phyloP scores from a whole-genome alignment of 306 rosid species.

The Abrus pulchellus region DNA sequence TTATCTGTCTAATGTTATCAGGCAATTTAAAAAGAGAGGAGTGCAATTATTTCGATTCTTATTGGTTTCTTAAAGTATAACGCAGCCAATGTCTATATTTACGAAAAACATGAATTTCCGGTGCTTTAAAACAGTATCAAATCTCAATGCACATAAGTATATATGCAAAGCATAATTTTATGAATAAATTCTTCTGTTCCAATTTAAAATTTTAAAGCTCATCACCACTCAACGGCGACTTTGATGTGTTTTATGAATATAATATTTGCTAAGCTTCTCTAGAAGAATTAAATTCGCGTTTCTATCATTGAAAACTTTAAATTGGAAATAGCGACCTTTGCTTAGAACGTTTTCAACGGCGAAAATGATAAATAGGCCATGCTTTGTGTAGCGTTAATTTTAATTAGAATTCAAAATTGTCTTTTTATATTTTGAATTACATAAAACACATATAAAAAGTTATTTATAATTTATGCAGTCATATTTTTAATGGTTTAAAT shows the following conservation, averaged over 20 bases:
- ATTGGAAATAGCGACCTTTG: background rate
- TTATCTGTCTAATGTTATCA: too few relatives aligned
- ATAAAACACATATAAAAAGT: too few relatives aligned
- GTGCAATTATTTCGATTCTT: background rate
- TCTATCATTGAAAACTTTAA: background rate
- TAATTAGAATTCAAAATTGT: background rate
- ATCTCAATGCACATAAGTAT: background rate
- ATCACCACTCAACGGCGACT: conserved; percentile 25
- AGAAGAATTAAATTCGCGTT: background rate
- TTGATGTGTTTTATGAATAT: conserved; percentile 32
- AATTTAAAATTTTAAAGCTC: conserved; percentile 6
- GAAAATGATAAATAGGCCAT: too few relatives aligned
- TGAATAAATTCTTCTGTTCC: conserved; percentile 21
- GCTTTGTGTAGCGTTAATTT: too few relatives aligned
- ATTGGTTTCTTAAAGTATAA: background rate
- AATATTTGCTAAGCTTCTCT: background rate
- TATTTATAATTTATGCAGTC: too few relatives aligned
- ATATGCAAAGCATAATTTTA: background rate
- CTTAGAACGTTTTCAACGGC: background rate
- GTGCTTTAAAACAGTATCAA: conserved; percentile 6
- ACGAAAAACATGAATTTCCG: background rate
- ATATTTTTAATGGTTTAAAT: too few relatives aligned
- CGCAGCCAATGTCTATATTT: background rate
- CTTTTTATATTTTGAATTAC: background rate
- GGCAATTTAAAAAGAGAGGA: too few relatives aligned